Base-by-base conservation (phyloP, 345 rosid species). In the Raphanus sativus region DNA sequence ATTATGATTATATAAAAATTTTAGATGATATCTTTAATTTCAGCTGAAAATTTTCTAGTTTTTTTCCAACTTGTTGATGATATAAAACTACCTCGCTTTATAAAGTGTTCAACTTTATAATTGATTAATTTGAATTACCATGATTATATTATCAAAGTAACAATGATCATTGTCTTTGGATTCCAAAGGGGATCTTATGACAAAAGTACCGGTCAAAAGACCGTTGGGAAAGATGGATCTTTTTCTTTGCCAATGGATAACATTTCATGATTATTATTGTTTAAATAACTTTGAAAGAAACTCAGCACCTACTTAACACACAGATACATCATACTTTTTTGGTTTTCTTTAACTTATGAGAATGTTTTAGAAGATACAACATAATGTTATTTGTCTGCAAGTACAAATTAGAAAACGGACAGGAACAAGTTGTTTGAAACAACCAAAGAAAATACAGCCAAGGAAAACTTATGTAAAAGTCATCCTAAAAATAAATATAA, bases 141-240 rank as follows among this genome's bases (percentile, higher is more conserved):
- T 78, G 77, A 78, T 78, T 7, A 71, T 73, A 68, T 34, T 58
- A 17, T 30, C 21, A 67, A 17, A 28, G 69, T 61, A 62, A 73
- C 54, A 78, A 62, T 79, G 82, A 73, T 79, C 4, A 62, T 62
- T 74, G 50, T 80, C 82, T 80, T 79, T 80, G 82, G 82, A 80
- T 80, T 74, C 82, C 79, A 69, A 68, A 80, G 65, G 15, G 82
- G 62, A 80, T 80, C 82, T 80, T 80, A 79, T 68, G 78, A 74
- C 42, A 80, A 69, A 80, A 69, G 78, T 74, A 40, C 71, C 62
- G 71, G 82, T 80, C 79, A 80, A 80, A 80, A 74, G 75, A 69
- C 82, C 72, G 82, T 80, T 74, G 75, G 42, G 13, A 54, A n/a
- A 10, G 69, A 80, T 65, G 71, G 63, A 69, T 74, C 45, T 74